Base-by-base conservation (phyloP, 805 yeast species). In the Hanseniaspora guilliermondii region DNA sequence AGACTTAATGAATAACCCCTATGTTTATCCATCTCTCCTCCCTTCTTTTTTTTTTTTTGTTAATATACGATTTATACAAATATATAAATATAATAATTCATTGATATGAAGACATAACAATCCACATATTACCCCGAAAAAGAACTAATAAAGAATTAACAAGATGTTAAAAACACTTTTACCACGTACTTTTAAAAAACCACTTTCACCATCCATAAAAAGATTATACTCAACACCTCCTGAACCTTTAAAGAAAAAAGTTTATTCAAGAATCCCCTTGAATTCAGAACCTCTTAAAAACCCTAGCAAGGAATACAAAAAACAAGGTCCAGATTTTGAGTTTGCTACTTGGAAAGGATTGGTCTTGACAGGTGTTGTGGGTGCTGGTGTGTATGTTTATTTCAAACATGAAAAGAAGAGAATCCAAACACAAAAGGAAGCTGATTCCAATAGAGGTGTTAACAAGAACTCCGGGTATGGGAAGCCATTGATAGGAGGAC, bases 401-500 rank as follows among this genome's bases (percentile, higher is more conserved):
- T 89, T 91, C 69, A 74, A 77, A 47, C 71, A 71, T 49, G 96
- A 91, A 64, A 89, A 87, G 73, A 78, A 79, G 65, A 79, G 87
- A 66, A 64, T 89, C 45, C 78, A 80, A 59, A 72, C 81, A 27
- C 84, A 85, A 63, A 82, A 79, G 60, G 87, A 83, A 62, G 94
- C 88, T 19, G 95, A 87, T 61, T 77, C 83, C 53, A 87, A 85
- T 64, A 77, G 91, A 69, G 93, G 96, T 17, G 42, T 39, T 9
- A 52, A 50, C 39, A 25, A 47, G 14, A 14, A n/a, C 24, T 21
- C 39, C 6, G 55, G 55, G 9, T 75, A 84, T 62, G 98, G 98
- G 22, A 87, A 82, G 65, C 97, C 97, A 1, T 73, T 85, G 47
- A 84, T 93, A 58, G 98, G 98, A 21, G 97, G 97, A 0, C 83